Evolutionary conservation across 495 filamentous ascomycete genomes (phyloP).

Genomic region (Astrocystis sublimbata): DNA sequence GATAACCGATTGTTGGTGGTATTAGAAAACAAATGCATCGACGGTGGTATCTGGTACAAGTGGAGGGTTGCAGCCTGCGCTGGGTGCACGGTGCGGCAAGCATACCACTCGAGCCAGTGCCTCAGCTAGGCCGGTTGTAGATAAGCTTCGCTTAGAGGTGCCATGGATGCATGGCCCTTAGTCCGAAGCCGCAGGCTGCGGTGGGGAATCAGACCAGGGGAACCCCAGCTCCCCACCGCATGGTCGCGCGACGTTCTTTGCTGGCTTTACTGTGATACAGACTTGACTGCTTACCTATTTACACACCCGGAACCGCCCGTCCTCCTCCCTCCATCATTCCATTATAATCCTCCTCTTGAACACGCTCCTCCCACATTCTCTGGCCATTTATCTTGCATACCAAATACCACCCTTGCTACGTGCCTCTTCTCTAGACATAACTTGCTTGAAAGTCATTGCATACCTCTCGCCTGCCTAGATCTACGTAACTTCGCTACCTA

Average conservation of each 20-base stretch:
- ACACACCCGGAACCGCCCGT: conserved; percentile 13
- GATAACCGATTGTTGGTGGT: background rate
- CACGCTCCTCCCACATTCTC: background rate
- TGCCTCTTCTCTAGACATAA: background rate
- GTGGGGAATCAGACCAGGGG: conserved; percentile 9
- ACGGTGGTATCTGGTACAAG: conserved; percentile 1
- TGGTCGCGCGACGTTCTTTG: background rate
- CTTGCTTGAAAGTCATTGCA: background rate
- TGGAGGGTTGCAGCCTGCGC: background rate
- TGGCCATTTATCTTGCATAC: background rate
- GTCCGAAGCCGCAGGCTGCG: conserved; percentile 20
- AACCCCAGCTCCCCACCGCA: background rate
- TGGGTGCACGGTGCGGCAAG: conserved; percentile 10
- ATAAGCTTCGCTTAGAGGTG: conserved; percentile 1
- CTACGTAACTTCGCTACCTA: background rate
- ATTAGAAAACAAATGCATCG: background rate
- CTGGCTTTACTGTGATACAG: no score
- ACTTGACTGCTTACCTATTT: no score
- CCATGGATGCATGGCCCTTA: conserved; percentile 7
- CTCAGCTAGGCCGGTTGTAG: background rate
- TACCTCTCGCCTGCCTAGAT: no score
- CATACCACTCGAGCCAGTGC: background rate
- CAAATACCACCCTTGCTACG: background rate
- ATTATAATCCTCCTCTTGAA: background rate
- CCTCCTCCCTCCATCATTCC: background rate